phyloP scores from a whole-genome alignment of 257 asterid species.

The Solanum dulcamara region DNA sequence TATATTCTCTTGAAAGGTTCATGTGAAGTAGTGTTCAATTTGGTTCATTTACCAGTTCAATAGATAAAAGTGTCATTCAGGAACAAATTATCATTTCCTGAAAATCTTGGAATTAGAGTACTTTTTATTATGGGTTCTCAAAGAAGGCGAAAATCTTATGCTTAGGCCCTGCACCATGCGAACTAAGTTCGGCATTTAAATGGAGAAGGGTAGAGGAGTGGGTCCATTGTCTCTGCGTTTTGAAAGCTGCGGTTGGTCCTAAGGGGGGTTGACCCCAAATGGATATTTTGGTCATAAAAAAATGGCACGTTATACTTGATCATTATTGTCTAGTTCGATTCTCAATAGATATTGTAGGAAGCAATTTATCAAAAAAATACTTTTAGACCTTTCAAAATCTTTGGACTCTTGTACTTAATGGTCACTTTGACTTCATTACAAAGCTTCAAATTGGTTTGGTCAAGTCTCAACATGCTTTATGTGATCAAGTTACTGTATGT shows the following conservation, averaged over 20 bases:
- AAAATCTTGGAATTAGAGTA: neutral
- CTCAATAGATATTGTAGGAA: neutral
- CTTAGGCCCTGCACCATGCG: neutral
- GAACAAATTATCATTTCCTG: neutral
- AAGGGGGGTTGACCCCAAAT: neutral
- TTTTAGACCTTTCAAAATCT: neutral
- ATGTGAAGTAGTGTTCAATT: neutral
- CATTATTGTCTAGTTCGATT: neutral
- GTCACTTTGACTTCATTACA: neutral
- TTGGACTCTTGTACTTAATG: neutral
- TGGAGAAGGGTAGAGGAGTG: neutral
- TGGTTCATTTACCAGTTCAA: neutral
- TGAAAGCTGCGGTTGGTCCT: neutral
- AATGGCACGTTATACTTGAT: neutral
- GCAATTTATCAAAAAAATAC: neutral
- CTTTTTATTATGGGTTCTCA: neutral
- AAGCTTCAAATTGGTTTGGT: neutral
- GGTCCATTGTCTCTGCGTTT: neutral
- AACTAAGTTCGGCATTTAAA: neutral
- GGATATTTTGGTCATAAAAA: neutral
- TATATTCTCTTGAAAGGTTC: neutral
- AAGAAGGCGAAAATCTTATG: neutral
- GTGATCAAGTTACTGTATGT: neutral
- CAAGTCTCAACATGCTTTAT: neutral
- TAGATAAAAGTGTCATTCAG: neutral